Evolutionary conservation across 108 stramenopile genomes (phyloP), one percentile per base, ranked within the genome.

Genomic region (Nitzschia sp.): DNA sequence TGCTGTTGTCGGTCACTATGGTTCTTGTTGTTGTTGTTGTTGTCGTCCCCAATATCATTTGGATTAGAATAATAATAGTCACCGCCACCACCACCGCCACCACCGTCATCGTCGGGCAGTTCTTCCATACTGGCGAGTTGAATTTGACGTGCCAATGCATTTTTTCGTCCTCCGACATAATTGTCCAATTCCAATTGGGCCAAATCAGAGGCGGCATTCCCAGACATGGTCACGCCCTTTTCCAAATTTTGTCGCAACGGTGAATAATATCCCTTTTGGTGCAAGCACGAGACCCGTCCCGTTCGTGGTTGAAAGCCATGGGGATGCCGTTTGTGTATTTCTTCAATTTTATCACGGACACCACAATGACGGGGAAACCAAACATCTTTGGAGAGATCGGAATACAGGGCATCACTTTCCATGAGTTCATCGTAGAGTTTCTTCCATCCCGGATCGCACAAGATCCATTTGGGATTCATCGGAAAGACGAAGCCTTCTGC

Each of bases 381-480:
- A 38, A 76, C 73, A 45, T 84, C 76, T 27, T 80, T 27, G 11
- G 79, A 79, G 28, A 77, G 47, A 35, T 86, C 75, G 3, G 80
- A 83, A 35, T 83, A 72, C 32, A 73, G 61, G 23, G 55, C 58
- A 33, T 81, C 45, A 41, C 76, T 78, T 6, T 70, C 63, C 66
- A 86, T 56, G 23, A 89, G 57, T 53, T 79, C 63, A 65, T 89
- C 83, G 67, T 85, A 89, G 1, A 89, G 71, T 38, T 79, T 38
- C 55, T 80, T 84, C 88, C 88, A 89, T 11, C 88, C 88, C 22
- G 82, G 82, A 77, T 88, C 87, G 60, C 82, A 83, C 19, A 88
- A 64, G 3, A 88, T 75, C 87, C 84, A 85, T 69, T 80, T 72
- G 78, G 88, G 77, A 63, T 86, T 89, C 45, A 89, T 65, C 0